Evolutionary conservation across 192 early-diverging fungal genomes (phyloP), one percentile per base, ranked within the genome.

Genomic region (Backusella tarrabulga): DNA sequence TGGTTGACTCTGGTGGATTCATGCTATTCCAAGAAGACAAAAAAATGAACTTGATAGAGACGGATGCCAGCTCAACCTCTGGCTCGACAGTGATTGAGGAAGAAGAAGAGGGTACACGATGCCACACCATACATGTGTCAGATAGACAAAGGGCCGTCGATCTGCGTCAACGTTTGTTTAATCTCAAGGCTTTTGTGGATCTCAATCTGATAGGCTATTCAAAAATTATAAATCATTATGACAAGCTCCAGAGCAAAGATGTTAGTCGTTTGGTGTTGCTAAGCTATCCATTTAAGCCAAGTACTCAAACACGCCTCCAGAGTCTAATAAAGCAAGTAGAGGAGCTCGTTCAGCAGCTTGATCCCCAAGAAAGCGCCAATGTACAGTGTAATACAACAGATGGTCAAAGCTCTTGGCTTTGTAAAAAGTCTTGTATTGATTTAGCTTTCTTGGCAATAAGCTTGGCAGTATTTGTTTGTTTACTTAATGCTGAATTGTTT

Each of bases 201-300:
- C 88, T 97, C 54, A 97, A 99, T 88, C 84, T 91, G 80, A 97
- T 94, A 0, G 97, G 95, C 19, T 99, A 97, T 80, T 85, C 87
- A 84, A 99, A 99, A 83, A 96, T 97, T 79, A 83, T 97, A 26
- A 99, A 99, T 85, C 97, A 99, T 86, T 99, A 93, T 79, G 97
- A 98, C 85, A 98, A 7, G 85, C 89, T 46, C 84, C 75, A 63
- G 85, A 90, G 23, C 86, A 95, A 50, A 94, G 93, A 74, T 80
- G 82, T 44, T 97, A 93, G 78, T 88, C 95, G 80, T 80, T 78
- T 41, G 79, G 88, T 71, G 79, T 85, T 8, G 91, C 97, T 85
- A 88, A n/a, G 77, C 81, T 8, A 81, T 91, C 1, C 91, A 93
- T 77, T 90, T 93, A 26, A 97, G 94, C 83, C 87, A 87, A 19